Evolutionary conservation across 805 yeast species (phyloP).

Genomic region (Metschnikowia corniflorae): DNA sequence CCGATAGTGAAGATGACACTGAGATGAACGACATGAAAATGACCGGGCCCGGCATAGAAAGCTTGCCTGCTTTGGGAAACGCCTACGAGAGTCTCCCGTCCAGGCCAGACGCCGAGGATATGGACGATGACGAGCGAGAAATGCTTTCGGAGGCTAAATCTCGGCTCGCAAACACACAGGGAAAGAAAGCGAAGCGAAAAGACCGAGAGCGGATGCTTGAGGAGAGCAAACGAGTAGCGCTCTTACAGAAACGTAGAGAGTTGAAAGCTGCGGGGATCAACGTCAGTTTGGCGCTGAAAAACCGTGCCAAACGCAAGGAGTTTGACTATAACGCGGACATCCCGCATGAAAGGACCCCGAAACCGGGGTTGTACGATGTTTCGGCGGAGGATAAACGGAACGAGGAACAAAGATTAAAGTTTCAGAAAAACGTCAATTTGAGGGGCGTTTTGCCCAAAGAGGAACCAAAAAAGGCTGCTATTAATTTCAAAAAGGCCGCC

Average conservation of each 20-base stretch:
- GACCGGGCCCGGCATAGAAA: slow-evolving; percentile 52
- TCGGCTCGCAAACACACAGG: slow-evolving; percentile 86
- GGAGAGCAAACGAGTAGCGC: slow-evolving; percentile 71
- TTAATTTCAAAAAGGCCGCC: slow-evolving; percentile 23
- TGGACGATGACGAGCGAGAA: slow-evolving; percentile 86
- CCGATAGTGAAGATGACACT: slow-evolving; percentile 27
- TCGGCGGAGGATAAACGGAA: slow-evolving; percentile 52
- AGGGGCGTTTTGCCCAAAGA: slow-evolving; percentile 45
- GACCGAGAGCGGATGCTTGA: slow-evolving; percentile 79
- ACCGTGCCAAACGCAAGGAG: slow-evolving; percentile 53
- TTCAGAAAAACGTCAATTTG: slow-evolving; percentile 41
- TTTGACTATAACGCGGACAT: slow-evolving; percentile 83
- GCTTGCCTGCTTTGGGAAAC: slow-evolving; percentile 43
- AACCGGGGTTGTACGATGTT: slow-evolving; percentile 65
- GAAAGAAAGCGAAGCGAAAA: slow-evolving; percentile 90
- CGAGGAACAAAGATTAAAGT: slow-evolving; percentile 33
- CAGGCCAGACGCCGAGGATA: slow-evolving; percentile 70
- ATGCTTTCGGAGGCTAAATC: slow-evolving; percentile 95
- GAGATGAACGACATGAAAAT: slow-evolving; percentile 33
- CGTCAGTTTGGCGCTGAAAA: slow-evolving; percentile 46
- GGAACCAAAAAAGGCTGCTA: slow-evolving; percentile 28
- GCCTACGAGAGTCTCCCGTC: slow-evolving; percentile 75
- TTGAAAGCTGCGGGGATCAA: slow-evolving; percentile 75
- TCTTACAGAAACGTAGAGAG: slow-evolving; percentile 76
- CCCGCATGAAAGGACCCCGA: slow-evolving; percentile 71